These are phyloP conservation scores for Auriscalpium vulgare DNA, from an alignment of 768 basidiomycete species.

Conservation along the genomic window DNA sequence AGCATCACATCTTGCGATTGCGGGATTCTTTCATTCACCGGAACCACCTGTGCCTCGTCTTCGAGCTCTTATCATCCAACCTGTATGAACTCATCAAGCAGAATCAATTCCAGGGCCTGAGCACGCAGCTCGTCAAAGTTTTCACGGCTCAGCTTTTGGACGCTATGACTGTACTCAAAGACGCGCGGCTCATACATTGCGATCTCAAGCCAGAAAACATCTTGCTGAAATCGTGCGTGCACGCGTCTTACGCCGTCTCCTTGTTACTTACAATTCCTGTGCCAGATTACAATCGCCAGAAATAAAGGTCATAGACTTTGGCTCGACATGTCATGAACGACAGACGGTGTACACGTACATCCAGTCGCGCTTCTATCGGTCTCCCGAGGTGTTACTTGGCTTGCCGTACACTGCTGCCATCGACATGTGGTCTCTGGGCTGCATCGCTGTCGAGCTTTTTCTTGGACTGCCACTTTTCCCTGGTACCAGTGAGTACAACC, in stretches of 20 bases:
- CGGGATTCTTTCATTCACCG: conserved; percentile 96
- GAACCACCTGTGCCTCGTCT: conserved; percentile 94
- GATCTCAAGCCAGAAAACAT: conserved; percentile 99
- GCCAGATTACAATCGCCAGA: conserved; percentile 88
- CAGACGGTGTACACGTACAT: conserved; percentile 99
- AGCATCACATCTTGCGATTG: conserved; percentile 93
- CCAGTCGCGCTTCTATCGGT: conserved; percentile 97
- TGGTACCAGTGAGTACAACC: conserved; percentile 98
- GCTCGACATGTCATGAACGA: conserved; percentile 96
- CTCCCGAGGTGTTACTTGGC: conserved; percentile 92
- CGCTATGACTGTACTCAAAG: conserved; percentile 86
- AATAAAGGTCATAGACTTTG: conserved; percentile 99
- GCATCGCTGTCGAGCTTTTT: conserved; percentile 98
- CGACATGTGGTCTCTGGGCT: conserved; percentile 99
- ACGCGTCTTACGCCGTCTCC: conserved; percentile 13
- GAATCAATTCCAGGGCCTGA: conserved; percentile 96
- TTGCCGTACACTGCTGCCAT: conserved; percentile 92
- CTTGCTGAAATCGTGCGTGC: conserved; percentile 79
- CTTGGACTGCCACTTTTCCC: conserved; percentile 94
- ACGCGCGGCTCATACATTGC: conserved; percentile 94
- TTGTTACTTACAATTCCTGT: conserved; percentile 3
- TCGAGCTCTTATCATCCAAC: conserved; percentile 94
- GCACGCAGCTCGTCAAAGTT: conserved; percentile 95
- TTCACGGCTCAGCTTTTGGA: conserved; percentile 96
- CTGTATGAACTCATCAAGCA: conserved; percentile 99